phyloP scores from a whole-genome alignment of 1,284 basidiomycete species.

The Ganoderma lucidum region DNA sequence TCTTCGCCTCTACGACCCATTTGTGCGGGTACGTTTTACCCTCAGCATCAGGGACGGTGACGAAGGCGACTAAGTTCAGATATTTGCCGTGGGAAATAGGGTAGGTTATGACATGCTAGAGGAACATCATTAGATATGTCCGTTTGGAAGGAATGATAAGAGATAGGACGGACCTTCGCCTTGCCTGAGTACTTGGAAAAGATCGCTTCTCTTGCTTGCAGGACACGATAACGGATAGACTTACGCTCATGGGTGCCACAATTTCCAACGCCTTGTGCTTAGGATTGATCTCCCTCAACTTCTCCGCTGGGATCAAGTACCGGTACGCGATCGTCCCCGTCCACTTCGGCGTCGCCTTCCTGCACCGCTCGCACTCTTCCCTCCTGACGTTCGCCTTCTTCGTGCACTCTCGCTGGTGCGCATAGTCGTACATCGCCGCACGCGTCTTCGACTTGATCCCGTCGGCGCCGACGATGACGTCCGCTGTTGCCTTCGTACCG shows the following conservation, averaged over 20 bases:
- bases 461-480: constrained; percentile 35
- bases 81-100: constrained; percentile 36
- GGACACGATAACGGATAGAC: neutral
- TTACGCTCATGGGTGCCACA: constrained; percentile 24
- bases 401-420: constrained; percentile 24
- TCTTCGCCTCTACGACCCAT: constrained; percentile 34
- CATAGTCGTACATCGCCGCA: constrained; percentile 24
- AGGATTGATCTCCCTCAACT: constrained; percentile 26
- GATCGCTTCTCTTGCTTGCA: too few relatives aligned
- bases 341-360: constrained; percentile 27
- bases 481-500: constrained; percentile 29
- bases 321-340: constrained; percentile 30
- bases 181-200: constrained; percentile 27
- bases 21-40: constrained; percentile 34
- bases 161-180: constrained; percentile 21
- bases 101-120: constrained; percentile 32
- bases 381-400: neutral
- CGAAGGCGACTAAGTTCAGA: constrained; percentile 36
- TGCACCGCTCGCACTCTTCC: constrained; percentile 27
- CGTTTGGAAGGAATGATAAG: too few relatives aligned
- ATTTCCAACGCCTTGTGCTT: constrained; percentile 23
- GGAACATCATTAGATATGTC: neutral
- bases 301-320: constrained; percentile 25
- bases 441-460: constrained; percentile 30
- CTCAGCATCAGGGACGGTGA: constrained; percentile 30